Base-by-base conservation (phyloP, 2,329 filamentous ascomycete genomes). In the Fusarium sublunatum region DNA sequence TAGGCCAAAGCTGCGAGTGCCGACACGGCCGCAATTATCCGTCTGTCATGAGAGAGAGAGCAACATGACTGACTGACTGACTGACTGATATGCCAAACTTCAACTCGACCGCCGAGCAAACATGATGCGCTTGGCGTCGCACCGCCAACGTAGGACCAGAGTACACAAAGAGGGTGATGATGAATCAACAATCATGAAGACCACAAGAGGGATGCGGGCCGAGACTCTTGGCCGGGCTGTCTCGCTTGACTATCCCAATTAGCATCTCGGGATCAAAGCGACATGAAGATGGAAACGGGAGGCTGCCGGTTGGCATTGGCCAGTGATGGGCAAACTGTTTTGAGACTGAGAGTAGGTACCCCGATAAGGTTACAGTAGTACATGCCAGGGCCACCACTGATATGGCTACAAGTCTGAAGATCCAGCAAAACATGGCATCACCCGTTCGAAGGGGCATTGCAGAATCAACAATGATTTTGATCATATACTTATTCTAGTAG, bases 121-220 rank as follows among this genome's bases (percentile, higher is more conserved):
- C 55, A 48, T 44, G 45, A 52, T 46, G 55, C 48, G 44, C 43
- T 57, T 56, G 52, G 55, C 57, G 63, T 66, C 64, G 45, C 48
- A 66, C 64, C 35, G 64, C 55, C 45, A 61, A 60, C 53, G 64
- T 66, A 61, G 55, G 59, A 66, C 63, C 34, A 53, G 42, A 48
- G 36, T 48, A 53, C 36, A 53, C 40, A 36, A 60, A 52, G 34
- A 59, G 41, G 19, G 54, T 50, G 62, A 56, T 42, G 52, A 65
- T 53, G 53, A 35, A 48, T 60, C 38, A 50, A 48, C 13, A 60
- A 38, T 50, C 40, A 48, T 34, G 13, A 38, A 51, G 25, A 54
- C 48, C 19, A 28, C 38, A 40, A 15, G 38, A 41, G 19, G n/a
- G 31, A 53, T 25, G 44, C 44, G 41, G 64, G 50, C 48, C 48